These are phyloP conservation scores for Penicillium sp. DNA, from an alignment of 2,329 filamentous ascomycete genomes.

Conservation along the genomic window DNA sequence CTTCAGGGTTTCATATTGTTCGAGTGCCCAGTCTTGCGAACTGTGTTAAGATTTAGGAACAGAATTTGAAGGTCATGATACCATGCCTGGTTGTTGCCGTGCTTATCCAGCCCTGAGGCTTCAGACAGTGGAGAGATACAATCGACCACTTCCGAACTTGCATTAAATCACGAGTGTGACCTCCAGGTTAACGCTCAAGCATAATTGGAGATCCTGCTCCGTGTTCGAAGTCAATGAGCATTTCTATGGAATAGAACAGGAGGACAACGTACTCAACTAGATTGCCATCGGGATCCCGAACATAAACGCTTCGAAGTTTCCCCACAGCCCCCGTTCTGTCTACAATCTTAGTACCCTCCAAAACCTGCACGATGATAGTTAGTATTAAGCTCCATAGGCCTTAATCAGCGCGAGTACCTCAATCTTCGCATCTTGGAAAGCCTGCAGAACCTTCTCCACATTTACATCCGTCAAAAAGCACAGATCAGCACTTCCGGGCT, in stretches of 20 bases:
- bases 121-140: too few species aligned
- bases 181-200: background rate
- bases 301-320: slow-evolving; percentile 59
- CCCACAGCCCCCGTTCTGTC: slow-evolving; percentile 59
- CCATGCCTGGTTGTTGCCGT: too few species aligned
- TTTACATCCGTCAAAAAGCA: slow-evolving; percentile 60
- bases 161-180: too few species aligned
- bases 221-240: background rate
- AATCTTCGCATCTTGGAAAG: slow-evolving; percentile 46
- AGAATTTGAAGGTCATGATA: too few species aligned
- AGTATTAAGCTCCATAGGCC: background rate
- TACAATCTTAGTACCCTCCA: slow-evolving; percentile 56
- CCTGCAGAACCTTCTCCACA: slow-evolving; percentile 50
- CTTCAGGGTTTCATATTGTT: too few species aligned
- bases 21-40: too few species aligned
- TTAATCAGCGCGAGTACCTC: slow-evolving; percentile 30
- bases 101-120: too few species aligned
- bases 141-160: too few species aligned
- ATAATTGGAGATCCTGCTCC: slow-evolving; percentile 2
- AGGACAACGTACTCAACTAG: slow-evolving; percentile 58
- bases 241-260: background rate
- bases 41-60: too few species aligned
- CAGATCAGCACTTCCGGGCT: slow-evolving; percentile 61
- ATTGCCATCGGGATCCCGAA: slow-evolving; percentile 64
- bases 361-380: slow-evolving; percentile 31